Evolutionary conservation across 305 asterid genomes (phyloP).

Genomic region (Fraxinus baroniana): DNA sequence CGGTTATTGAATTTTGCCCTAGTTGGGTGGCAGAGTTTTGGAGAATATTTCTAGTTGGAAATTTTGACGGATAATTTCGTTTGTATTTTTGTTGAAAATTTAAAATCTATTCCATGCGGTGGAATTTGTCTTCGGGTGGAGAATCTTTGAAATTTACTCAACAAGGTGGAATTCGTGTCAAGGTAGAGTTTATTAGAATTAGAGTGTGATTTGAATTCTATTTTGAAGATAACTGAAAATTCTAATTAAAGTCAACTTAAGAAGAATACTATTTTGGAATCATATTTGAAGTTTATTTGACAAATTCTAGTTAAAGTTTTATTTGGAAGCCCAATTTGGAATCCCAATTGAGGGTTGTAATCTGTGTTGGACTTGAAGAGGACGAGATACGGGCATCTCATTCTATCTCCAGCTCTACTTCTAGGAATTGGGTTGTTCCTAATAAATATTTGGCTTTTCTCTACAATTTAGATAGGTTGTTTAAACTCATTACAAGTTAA

Average conservation of each 20-base stretch:
- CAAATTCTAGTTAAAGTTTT: background rate
- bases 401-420: background rate
- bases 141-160: too few relatives aligned
- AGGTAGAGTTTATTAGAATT: background rate
- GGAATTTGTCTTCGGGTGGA: too few relatives aligned
- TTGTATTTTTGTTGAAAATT: too few relatives aligned
- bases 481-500: background rate
- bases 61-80: too few relatives aligned
- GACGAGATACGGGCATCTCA: background rate
- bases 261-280: background rate
- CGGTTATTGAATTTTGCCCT: too few relatives aligned
- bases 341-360: background rate
- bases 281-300: background rate
- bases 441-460: background rate
- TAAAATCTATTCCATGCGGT: too few relatives aligned
- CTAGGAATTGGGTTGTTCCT: background rate
- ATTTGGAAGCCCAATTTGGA: background rate
- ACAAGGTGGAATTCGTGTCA: too few relatives aligned
- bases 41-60: too few relatives aligned
- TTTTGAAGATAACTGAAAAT: background rate
- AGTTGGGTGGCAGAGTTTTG: too few relatives aligned
- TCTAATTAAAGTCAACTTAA: background rate
- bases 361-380: background rate
- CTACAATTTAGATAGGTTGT: background rate
- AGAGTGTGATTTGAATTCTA: background rate